These are phyloP conservation scores for Ophiostoma fasciatum DNA, from an alignment of 2,329 filamentous ascomycete species.

Conservation along the genomic window DNA sequence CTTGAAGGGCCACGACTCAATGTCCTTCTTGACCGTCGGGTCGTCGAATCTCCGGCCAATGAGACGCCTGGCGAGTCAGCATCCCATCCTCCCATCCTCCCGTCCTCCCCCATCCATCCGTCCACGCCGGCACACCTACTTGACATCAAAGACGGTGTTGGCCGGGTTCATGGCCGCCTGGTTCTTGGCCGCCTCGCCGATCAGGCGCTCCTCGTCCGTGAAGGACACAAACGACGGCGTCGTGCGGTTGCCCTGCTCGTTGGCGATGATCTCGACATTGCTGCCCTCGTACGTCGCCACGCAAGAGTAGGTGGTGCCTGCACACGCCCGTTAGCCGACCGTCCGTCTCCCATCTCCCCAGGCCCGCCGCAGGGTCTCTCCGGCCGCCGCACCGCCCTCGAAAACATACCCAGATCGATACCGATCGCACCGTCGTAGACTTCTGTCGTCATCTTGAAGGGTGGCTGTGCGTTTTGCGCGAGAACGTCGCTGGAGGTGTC, in stretches of 20 bases:
- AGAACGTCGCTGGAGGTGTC: constrained; percentile 15
- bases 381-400: no score
- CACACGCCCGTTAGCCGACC: constrained; percentile 4
- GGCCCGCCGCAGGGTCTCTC: no score
- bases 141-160: constrained; percentile 99
- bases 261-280: constrained; percentile 99
- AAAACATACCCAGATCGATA: constrained; percentile 87
- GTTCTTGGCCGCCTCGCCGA: constrained; percentile 99
- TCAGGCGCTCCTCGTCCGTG: constrained; percentile 96
- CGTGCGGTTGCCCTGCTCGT: constrained; percentile 98
- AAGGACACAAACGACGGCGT: constrained; percentile 99
- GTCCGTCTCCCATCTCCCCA: no score
- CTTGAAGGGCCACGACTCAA: constrained; percentile 99
- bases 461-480: no score
- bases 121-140: constrained; percentile 34
- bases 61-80: constrained; percentile 53
- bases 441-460: constrained; percentile 76
- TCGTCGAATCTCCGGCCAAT: constrained; percentile 95
- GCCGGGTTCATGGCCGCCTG: constrained; percentile 98
- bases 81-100: not conserved
- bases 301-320: constrained; percentile 99
- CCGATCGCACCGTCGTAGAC: constrained; percentile 99
- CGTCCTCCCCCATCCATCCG: no score
- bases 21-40: constrained; percentile 95
- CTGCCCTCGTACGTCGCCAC: constrained; percentile 98